These are phyloP conservation scores for Aspergillus bridgeri DNA, from an alignment of 495 filamentous ascomycete genomes.

Conservation along the genomic window DNA sequence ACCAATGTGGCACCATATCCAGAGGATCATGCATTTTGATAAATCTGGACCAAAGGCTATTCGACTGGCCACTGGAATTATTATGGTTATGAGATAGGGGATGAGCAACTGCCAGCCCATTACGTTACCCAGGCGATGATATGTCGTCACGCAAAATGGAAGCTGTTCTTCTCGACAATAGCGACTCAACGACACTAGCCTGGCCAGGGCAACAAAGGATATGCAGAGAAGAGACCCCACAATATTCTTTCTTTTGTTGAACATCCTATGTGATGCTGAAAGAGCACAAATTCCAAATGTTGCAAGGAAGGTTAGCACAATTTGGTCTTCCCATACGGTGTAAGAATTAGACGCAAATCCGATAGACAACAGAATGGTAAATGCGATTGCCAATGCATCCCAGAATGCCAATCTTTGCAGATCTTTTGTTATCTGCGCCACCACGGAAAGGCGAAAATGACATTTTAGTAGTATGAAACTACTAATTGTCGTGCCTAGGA, in stretches of 20 bases:
- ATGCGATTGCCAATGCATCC: constrained; percentile 77
- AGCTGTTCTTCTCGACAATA: constrained; percentile 96
- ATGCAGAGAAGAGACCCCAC: constrained; percentile 40
- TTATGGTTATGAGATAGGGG: constrained; percentile 66
- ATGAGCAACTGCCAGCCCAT: constrained; percentile 83
- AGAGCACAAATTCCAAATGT: constrained; percentile 76
- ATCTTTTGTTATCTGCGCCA: too few relatives aligned
- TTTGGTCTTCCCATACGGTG: constrained; percentile 96
- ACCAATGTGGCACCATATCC: not conserved
- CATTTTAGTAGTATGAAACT: too few relatives aligned
- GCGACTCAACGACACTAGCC: constrained; percentile 78
- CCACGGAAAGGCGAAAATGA: too few relatives aligned
- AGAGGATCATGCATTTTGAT: not conserved
- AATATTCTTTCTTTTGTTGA: not conserved
- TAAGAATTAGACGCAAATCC: constrained; percentile 96
- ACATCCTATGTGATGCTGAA: constrained; percentile 67
- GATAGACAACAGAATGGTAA: constrained; percentile 75
- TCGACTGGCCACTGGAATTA: constrained; percentile 66
- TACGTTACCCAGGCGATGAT: constrained; percentile 57
- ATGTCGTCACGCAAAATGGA: constrained; percentile 89
- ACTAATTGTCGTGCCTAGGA: too few relatives aligned
- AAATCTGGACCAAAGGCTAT: not conserved
- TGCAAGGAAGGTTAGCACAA: constrained; percentile 78
- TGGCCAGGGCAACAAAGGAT: constrained; percentile 70
- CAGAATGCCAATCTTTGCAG: constrained; percentile 38